phyloP scores from a whole-genome alignment of 495 filamentous ascomycete genomes.

The Penicillium ochrochloron region DNA sequence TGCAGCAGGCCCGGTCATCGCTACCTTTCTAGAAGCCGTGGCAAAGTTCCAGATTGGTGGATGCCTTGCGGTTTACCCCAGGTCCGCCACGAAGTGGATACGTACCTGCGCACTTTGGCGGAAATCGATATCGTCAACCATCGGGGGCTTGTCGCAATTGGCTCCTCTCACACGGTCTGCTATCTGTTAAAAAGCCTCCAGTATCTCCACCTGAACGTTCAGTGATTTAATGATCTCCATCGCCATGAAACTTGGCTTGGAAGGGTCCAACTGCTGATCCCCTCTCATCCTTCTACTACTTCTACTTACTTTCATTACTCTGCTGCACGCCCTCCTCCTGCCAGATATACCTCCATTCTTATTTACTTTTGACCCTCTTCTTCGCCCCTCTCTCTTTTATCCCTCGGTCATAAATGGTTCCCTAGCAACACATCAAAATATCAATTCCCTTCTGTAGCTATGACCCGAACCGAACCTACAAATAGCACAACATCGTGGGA shows the following conservation, averaged over 20 bases:
- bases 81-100: conserved; percentile 33
- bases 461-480: conserved; percentile 39
- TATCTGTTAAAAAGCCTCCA: conserved; percentile 35
- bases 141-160: conserved; percentile 38
- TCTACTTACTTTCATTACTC: background rate
- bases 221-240: conserved; percentile 30
- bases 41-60: conserved; percentile 30
- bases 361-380: background rate
- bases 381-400: background rate
- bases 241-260: conserved; percentile 15
- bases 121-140: conserved; percentile 39
- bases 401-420: conserved; percentile 18
- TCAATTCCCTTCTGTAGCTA: conserved; percentile 20
- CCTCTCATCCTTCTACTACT: conserved; percentile 9
- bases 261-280: conserved; percentile 24
- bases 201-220: conserved; percentile 25
- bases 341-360: background rate
- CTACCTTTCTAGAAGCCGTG: conserved; percentile 38
- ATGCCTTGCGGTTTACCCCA: conserved; percentile 36
- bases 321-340: background rate
- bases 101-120: conserved; percentile 37
- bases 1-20: conserved; percentile 22
- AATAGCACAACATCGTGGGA: conserved; percentile 38
- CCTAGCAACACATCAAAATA: conserved; percentile 12
- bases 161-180: conserved; percentile 16